Base-by-base conservation (phyloP, 371 early-diverging fungal genomes). In the Mortierella sp. region DNA sequence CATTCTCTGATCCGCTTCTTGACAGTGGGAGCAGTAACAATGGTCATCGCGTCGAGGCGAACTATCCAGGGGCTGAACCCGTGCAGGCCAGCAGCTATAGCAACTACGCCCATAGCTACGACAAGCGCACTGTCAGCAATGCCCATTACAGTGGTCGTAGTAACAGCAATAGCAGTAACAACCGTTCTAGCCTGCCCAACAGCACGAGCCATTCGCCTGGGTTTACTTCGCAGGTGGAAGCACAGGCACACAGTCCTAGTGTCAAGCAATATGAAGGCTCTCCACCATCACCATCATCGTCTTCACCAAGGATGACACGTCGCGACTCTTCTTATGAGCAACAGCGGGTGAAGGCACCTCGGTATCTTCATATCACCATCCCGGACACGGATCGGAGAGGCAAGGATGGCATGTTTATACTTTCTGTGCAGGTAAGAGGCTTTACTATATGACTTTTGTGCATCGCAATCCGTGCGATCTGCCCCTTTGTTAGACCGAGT, bases 371-470 rank as follows among this genome's bases (percentile, higher is more conserved):
- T 34, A 76, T 76, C 58, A 64, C 70, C 27, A 56, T 76, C 26
- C 62, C 64, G 24, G 76, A 76, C 46, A 64, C 70, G 14, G 57
- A 64, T 53, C 60, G 65, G 39, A 56, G 57, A 31, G 70, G 61
- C 39, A 69, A 65, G 12, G 76, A 76, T 61, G 76, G 76, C 46
- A 64, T 70, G 65, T 76, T 76, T 53, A 21, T 65, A 4, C 64
- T 76, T 8, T 64, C 69, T 26, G 76, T 60, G 4, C 69, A 70
- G 63, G 73, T 62, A 62, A 42, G 34, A 41, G 27, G 34, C 11
- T 14, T 8, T 31, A 32, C 1, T 34, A 14, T 14, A 2, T 34
- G 11, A 4, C 14, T 34, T 14, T 34, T 14, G 37, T 14, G 7
- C 32, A 23, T n/a, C n/a, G n/a, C n/a, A n/a, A n/a, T n/a, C n/a